These are phyloP conservation scores for Ganoderma leucocontextum DNA, from an alignment of 1,284 basidiomycete genomes.

Conservation along the genomic window DNA sequence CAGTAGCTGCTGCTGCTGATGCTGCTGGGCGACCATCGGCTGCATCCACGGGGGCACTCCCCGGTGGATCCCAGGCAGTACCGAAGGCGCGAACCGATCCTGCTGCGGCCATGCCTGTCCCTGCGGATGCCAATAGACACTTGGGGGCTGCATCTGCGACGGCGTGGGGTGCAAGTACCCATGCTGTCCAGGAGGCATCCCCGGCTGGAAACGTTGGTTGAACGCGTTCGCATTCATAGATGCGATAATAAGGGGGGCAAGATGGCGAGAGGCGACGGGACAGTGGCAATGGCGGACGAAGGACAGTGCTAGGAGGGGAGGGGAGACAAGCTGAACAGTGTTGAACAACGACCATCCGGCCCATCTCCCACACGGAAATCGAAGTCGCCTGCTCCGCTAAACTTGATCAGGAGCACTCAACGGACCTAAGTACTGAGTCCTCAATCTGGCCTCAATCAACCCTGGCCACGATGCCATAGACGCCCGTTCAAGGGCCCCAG, in stretches of 20 bases:
- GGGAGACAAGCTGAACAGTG: neutral
- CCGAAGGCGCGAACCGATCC: neutral
- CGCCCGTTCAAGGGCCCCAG: neutral
- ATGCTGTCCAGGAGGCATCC: neutral
- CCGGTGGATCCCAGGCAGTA: neutral
- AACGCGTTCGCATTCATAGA: neutral
- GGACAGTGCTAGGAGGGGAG: neutral
- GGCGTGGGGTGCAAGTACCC: neutral
- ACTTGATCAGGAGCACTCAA: neutral
- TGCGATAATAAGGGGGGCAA: neutral
- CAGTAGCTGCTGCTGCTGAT: neutral
- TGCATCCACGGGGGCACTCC: neutral
- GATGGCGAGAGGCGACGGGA: neutral
- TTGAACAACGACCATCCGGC: neutral
- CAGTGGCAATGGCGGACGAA: neutral
- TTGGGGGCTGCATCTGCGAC: neutral
- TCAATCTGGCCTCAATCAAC: neutral
- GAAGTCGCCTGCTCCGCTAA: constrained; percentile 1
- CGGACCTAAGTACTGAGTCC: neutral
- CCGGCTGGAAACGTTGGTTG: neutral
- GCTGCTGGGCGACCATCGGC: neutral
- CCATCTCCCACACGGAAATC: constrained; percentile 3
- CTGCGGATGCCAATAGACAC: neutral
- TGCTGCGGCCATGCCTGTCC: neutral
- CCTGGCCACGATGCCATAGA: neutral